Evolutionary conservation across 495 filamentous ascomycete species (phyloP).

Genomic region (Daldinia loculata): DNA sequence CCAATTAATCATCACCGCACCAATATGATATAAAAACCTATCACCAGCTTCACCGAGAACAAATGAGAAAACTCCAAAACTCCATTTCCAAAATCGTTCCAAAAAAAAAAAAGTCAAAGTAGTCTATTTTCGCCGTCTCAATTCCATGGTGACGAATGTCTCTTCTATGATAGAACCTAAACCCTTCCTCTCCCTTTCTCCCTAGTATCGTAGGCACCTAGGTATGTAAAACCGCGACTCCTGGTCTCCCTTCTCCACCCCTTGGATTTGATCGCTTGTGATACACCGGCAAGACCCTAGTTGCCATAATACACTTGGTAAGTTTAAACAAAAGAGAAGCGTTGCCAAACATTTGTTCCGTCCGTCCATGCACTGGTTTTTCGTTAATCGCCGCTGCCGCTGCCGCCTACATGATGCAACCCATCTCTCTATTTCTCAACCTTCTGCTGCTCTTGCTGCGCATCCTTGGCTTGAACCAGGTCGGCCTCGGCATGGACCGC

Average conservation of each 20-base stretch:
- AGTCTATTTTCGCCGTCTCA: conserved; percentile 26
- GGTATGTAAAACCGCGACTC: conserved; percentile 5
- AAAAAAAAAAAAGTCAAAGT: conserved; percentile 19
- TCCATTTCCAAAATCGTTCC: too few species aligned
- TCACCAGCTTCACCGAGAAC: not conserved
- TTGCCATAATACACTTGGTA: conserved; percentile 27
- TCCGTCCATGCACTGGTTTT: conserved; percentile 19
- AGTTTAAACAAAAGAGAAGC: conserved; percentile 43
- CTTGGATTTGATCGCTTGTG: conserved; percentile 1
- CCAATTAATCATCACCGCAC: not conserved
- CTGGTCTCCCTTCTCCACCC: not conserved
- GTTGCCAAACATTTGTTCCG: conserved; percentile 4
- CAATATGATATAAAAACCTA: not conserved
- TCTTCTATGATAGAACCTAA: conserved; percentile 12
- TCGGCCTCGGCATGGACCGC: conserved; percentile 57
- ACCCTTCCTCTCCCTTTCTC: not conserved
- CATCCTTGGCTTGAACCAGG: conserved; percentile 40
- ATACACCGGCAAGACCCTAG: conserved; percentile 8
- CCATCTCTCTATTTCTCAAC: conserved; percentile 31
- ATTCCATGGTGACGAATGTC: conserved; percentile 17
- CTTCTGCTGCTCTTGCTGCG: conserved; percentile 25
- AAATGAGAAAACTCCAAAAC: not conserved
- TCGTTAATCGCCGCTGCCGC: not conserved
- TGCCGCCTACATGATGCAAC: not conserved
- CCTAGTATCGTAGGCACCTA: not conserved